phyloP scores from a whole-genome alignment of 495 filamentous ascomycete genomes.

The Rostrohypoxylon terebratum region DNA sequence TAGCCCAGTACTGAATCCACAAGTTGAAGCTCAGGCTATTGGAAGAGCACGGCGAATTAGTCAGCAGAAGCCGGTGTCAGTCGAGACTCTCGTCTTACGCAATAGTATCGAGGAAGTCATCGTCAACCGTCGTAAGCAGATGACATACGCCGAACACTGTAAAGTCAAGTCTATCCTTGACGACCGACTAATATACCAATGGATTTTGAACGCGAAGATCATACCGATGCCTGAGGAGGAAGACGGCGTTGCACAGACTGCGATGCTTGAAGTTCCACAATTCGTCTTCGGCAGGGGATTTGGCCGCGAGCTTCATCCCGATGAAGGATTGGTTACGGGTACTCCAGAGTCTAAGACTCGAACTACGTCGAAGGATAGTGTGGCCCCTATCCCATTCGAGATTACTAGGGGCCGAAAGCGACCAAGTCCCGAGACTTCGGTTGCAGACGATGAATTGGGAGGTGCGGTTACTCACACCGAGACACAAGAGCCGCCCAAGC shows the following conservation, averaged over 20 bases:
- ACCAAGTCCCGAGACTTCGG: slow-evolving; percentile 9
- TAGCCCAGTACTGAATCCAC: slow-evolving; percentile 86
- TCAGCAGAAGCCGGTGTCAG: slow-evolving; percentile 81
- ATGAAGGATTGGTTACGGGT: slow-evolving; percentile 51
- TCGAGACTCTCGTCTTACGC: slow-evolving; percentile 86
- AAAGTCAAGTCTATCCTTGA: slow-evolving; percentile 78
- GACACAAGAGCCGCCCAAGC: slow-evolving; percentile 11
- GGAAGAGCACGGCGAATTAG: slow-evolving; percentile 91
- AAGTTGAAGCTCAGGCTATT: slow-evolving; percentile 90
- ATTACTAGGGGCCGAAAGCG: slow-evolving; percentile 33
- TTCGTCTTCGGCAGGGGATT: slow-evolving; percentile 69
- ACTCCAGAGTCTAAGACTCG: slow-evolving; percentile 40
- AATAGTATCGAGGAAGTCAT: slow-evolving; percentile 90
- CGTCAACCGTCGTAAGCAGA: slow-evolving; percentile 75
- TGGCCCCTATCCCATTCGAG: slow-evolving; percentile 6
- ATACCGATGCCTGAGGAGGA: slow-evolving; percentile 66
- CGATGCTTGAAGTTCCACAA: slow-evolving; percentile 64
- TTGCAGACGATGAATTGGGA: not conserved
- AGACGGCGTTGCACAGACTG: slow-evolving; percentile 65
- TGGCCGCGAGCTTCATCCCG: slow-evolving; percentile 50
- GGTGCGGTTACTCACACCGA: not conserved
- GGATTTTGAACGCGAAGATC: slow-evolving; percentile 79
- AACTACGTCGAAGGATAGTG: not conserved
- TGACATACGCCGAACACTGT: slow-evolving; percentile 79
- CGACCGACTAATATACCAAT: slow-evolving; percentile 78